Conservation (phyloP, 164 flowering plant species). For the Echeveria elegans region DNA sequence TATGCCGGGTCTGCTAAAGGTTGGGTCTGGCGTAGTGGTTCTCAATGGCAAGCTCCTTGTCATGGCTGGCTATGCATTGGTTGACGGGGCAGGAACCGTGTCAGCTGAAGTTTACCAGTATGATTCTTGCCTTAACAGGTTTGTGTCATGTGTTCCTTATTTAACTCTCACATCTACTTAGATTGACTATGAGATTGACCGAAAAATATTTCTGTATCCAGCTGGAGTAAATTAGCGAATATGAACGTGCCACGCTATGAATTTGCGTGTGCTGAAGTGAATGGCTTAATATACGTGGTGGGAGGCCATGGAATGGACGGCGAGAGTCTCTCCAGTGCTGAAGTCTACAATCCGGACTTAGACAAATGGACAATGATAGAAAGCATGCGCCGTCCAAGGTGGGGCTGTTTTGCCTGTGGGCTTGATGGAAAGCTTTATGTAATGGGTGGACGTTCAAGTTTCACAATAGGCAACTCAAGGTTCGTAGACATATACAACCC, state of each 20-base stretch:
- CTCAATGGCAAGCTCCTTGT: constrained; percentile 93
- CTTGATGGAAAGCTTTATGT: constrained; percentile 81
- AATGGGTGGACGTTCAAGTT: constrained; percentile 90
- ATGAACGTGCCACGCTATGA: constrained; percentile 94
- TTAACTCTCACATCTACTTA: no score
- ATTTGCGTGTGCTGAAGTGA: constrained; percentile 81
- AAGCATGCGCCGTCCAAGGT: constrained; percentile 76
- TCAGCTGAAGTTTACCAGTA: constrained; percentile 77
- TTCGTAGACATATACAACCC: no score
- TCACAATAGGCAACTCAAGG: constrained; percentile 90
- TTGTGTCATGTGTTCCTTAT: constrained; percentile 11
- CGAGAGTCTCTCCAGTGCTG: constrained; percentile 70
- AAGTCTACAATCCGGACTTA: constrained; percentile 68
- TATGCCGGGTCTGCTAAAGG: constrained; percentile 76
- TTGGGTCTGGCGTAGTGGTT: constrained; percentile 71
- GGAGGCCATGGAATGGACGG: constrained; percentile 76
- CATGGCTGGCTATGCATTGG: constrained; percentile 58
- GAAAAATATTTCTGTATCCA: constrained; percentile 30
- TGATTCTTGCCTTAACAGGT: constrained; percentile 90
- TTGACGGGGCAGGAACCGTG: constrained; percentile 34
- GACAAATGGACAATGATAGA: constrained; percentile 70
- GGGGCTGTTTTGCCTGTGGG: no score
- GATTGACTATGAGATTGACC: no score
- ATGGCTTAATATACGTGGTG: constrained; percentile 67
- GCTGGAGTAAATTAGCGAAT: constrained; percentile 66